These are phyloP conservation scores for Chrysoporthe puriensis DNA, from an alignment of 2,329 filamentous ascomycete species.

Conservation along the genomic window DNA sequence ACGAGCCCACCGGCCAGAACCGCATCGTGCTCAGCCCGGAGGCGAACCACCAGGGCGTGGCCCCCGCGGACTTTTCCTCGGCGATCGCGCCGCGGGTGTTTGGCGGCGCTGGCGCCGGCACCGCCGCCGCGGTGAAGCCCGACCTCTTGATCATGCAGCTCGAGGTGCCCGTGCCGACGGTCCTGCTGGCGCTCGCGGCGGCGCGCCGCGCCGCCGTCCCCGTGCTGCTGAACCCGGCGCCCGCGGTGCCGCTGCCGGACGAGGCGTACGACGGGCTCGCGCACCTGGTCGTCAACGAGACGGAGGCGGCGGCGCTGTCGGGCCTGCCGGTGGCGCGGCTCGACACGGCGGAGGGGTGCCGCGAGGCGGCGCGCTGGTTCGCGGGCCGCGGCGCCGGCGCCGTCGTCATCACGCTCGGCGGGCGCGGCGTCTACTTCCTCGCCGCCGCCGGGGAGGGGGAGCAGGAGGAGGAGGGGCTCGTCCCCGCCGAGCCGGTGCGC, in stretches of 20 bases:
- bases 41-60: slow-evolving; percentile 58
- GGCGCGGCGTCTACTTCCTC: slow-evolving; percentile 73
- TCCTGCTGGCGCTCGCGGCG: slow-evolving; percentile 62
- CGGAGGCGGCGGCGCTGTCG: slow-evolving; percentile 77
- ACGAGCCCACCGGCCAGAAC: slow-evolving; percentile 74
- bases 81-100: slow-evolving; percentile 27
- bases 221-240: slow-evolving; percentile 85
- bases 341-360: slow-evolving; percentile 49
- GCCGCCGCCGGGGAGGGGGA: slow-evolving; percentile 32
- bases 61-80: slow-evolving; percentile 5
- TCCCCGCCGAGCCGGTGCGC: slow-evolving; percentile 68
- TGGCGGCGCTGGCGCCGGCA: slow-evolving; percentile 26
- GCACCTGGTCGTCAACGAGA: slow-evolving; percentile 89
- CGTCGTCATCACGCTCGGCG: slow-evolving; percentile 83
- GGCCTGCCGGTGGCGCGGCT: slow-evolving; percentile 55
- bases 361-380: slow-evolving; percentile 61
- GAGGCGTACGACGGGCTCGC: slow-evolving; percentile 69
- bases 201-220: slow-evolving; percentile 54
- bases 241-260: slow-evolving; percentile 69
- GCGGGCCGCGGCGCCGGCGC: slow-evolving; percentile 71
- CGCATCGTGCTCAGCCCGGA: slow-evolving; percentile 75
- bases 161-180: slow-evolving; percentile 72
- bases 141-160: slow-evolving; percentile 76
- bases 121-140: slow-evolving; percentile 40
- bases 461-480: slow-evolving; percentile 44